Percentiles rank a stretch among this genome's conserved stretches.
phyloP scores from a whole-genome alignment of 805 yeast genomes.

The Hanseniaspora clermontiae region DNA sequence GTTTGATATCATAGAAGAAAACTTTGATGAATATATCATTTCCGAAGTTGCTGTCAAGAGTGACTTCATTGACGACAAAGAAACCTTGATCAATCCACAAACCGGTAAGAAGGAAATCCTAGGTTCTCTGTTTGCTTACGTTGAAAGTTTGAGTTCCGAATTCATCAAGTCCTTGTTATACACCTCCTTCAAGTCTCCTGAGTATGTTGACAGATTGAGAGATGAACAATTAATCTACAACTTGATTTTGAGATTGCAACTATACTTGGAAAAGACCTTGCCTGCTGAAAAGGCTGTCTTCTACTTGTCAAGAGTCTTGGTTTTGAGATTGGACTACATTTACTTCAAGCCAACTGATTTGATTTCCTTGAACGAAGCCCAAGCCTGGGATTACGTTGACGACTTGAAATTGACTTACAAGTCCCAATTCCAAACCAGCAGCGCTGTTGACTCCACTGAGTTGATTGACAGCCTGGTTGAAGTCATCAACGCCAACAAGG shows the following conservation, averaged over 20 bases:
- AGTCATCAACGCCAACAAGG: constrained; percentile 47
- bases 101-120: constrained; percentile 58
- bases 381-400: constrained; percentile 54
- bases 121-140: constrained; percentile 75
- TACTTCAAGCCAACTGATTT: constrained; percentile 81
- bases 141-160: constrained; percentile 93
- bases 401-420: constrained; percentile 5
- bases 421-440: constrained; percentile 14
- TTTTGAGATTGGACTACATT: constrained; percentile 80
- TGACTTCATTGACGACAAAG: constrained; percentile 63
- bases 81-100: constrained; percentile 47
- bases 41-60: constrained; percentile 58
- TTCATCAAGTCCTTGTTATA: constrained; percentile 74
- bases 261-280: constrained; percentile 60
- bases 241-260: constrained; percentile 70
- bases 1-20: constrained; percentile 55
- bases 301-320: constrained; percentile 59
- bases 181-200: constrained; percentile 90
- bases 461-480: constrained; percentile 56
- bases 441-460: constrained; percentile 32
- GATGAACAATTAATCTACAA: constrained; percentile 72
- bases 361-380: constrained; percentile 52
- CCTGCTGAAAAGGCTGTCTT: constrained; percentile 37
- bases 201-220: constrained; percentile 77
- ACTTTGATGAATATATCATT: constrained; percentile 48